Evolutionary conservation across 169 alveolate genomes (phyloP).

Genomic region (Amoebophrya sp.): DNA sequence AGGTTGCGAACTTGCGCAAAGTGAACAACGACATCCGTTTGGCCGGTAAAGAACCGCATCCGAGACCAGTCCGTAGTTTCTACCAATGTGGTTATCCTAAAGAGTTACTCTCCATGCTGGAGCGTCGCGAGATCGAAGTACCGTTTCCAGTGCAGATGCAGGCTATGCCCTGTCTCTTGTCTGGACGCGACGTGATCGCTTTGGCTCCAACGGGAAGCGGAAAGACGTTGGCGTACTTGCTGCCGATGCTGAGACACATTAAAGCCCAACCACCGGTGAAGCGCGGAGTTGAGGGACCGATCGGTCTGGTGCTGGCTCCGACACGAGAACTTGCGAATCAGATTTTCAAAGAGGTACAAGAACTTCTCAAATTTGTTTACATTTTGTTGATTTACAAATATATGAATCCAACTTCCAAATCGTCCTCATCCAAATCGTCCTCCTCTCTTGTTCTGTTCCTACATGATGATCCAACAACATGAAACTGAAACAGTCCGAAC

Average conservation of each 20-base stretch:
- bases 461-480: too few species aligned
- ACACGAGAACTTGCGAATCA: conserved; percentile 87
- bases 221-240: conserved; percentile 93
- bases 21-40: conserved; percentile 78
- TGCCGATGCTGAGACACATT: conserved; percentile 92
- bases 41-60: conserved; percentile 69
- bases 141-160: conserved; percentile 97
- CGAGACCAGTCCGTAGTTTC: conserved; percentile 89
- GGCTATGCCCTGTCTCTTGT: conserved; percentile 80
- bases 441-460: too few species aligned
- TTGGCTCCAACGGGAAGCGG: conserved; percentile 99
- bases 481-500: too few species aligned
- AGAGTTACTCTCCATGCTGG: conserved; percentile 70
- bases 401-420: too few species aligned
- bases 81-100: conserved; percentile 94
- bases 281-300: conserved; percentile 63
- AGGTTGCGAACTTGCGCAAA: conserved; percentile 75
- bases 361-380: too few species aligned
- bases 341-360: conserved; percentile 68
- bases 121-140: conserved; percentile 74
- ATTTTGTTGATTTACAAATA: too few species aligned
- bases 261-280: conserved; percentile 67
- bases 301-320: conserved; percentile 78
- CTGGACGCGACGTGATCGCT: conserved; percentile 94
- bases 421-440: too few species aligned